Evolutionary conservation across 495 filamentous ascomycete genomes (phyloP).

Genomic region (Pyronema omphalodes): DNA sequence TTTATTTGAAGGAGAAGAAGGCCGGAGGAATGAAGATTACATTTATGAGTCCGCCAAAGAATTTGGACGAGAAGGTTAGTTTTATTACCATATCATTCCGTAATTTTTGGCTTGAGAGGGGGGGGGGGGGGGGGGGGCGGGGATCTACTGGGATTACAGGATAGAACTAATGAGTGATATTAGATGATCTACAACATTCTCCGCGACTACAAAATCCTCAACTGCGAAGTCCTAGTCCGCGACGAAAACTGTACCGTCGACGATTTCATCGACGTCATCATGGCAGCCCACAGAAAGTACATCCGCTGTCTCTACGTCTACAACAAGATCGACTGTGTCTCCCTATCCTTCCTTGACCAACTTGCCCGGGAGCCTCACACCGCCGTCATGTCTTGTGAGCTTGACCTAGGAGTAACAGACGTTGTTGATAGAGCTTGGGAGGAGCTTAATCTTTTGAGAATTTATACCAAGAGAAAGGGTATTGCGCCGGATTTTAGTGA

Average conservation of each 20-base stretch:
- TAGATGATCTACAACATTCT: slow-evolving; percentile 85
- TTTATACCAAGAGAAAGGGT: slow-evolving; percentile 96
- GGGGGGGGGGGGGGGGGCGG: too few relatives aligned
- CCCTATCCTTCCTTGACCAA: slow-evolving; percentile 78
- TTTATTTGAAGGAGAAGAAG: slow-evolving; percentile 95
- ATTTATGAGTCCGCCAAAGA: slow-evolving; percentile 74
- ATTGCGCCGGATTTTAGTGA: slow-evolving; percentile 79
- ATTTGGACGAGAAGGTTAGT: slow-evolving; percentile 61
- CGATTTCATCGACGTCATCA: slow-evolving; percentile 98
- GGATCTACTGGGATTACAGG: neutral
- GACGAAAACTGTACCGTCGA: slow-evolving; percentile 94
- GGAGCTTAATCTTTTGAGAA: slow-evolving; percentile 72
- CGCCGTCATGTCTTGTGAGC: slow-evolving; percentile 92
- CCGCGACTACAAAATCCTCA: slow-evolving; percentile 95
- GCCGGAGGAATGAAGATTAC: slow-evolving; percentile 98
- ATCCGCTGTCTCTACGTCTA: slow-evolving; percentile 94
- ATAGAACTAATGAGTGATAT: neutral
- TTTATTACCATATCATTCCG: too few relatives aligned
- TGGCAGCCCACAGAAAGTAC: slow-evolving; percentile 97
- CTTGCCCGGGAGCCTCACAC: slow-evolving; percentile 86
- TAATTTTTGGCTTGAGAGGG: too few relatives aligned
- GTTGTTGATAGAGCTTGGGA: slow-evolving; percentile 93
- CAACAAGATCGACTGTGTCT: slow-evolving; percentile 98
- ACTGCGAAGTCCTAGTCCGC: slow-evolving; percentile 86
- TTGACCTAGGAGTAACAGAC: slow-evolving; percentile 90